These are phyloP conservation scores for Trapa incisa DNA, from an alignment of 345 rosid genomes.

Conservation along the genomic window DNA sequence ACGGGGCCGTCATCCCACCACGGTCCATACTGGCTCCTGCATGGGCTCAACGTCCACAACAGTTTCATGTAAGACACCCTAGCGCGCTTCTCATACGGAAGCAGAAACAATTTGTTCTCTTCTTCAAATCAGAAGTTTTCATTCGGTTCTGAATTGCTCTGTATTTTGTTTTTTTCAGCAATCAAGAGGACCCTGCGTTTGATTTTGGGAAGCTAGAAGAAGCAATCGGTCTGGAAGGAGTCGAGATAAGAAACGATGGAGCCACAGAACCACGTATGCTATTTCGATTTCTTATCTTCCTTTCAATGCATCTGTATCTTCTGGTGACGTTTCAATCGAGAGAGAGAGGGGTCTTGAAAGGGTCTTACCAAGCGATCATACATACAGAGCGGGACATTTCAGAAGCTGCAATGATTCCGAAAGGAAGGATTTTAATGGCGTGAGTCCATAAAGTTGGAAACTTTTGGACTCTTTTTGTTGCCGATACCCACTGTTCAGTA, in stretches of 20 bases:
- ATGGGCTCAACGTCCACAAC: conserved; percentile 53
- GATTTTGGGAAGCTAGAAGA: conserved; percentile 98
- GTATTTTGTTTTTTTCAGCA: conserved; percentile 21
- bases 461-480: background rate
- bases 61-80: conserved; percentile 49
- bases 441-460: conserved; percentile 52
- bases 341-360: conserved; percentile 27
- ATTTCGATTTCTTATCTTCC: conserved; percentile 14
- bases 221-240: conserved; percentile 89
- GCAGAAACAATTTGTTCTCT: background rate
- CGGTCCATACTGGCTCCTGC: conserved; percentile 54
- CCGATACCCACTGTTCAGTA: conserved; percentile 24
- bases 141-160: too few species aligned
- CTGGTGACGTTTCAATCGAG: conserved; percentile 41
- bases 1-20: conserved; percentile 55
- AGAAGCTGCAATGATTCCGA: conserved; percentile 47
- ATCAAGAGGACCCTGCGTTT: conserved; percentile 72
- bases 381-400: conserved; percentile 15
- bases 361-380: conserved; percentile 15
- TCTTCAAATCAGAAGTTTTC: background rate
- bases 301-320: conserved; percentile 9
- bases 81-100: background rate
- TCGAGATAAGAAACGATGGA: conserved; percentile 68
- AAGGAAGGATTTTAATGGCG: conserved; percentile 38
- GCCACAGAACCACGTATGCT: conserved; percentile 40